Percentiles rank a stretch among this genome's conserved stretches.
These are phyloP conservation scores for Brasenia schreberi DNA, from an alignment of 164 flowering plant genomes.

Conservation along the genomic window DNA sequence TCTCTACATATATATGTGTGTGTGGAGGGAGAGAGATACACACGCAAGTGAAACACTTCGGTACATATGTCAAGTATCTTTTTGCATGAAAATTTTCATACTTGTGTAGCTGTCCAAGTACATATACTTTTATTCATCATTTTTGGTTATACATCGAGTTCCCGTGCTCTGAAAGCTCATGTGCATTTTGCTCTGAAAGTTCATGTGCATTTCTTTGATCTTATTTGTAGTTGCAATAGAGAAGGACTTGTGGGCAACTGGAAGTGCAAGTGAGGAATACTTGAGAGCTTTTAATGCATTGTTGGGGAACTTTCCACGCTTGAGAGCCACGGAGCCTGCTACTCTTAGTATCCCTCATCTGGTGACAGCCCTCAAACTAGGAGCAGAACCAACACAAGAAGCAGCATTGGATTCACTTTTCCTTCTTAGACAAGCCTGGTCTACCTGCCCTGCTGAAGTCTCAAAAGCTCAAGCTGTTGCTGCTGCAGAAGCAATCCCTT, in stretches of 20 bases:
- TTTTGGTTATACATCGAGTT: too few species aligned
- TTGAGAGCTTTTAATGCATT: slow-evolving; percentile 76
- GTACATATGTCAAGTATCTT: too few species aligned
- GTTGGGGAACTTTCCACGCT: slow-evolving; percentile 79
- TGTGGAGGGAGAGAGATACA: too few species aligned
- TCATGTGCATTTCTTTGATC: too few species aligned
- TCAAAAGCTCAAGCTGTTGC: slow-evolving; percentile 89
- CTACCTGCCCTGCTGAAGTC: slow-evolving; percentile 95
- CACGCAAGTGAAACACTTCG: too few species aligned
- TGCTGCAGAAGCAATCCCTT: slow-evolving; percentile 95
- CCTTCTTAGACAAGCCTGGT: slow-evolving; percentile 97
- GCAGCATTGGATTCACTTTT: slow-evolving; percentile 84
- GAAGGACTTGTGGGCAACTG: slow-evolving; percentile 89
- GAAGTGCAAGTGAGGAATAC: slow-evolving; percentile 83
- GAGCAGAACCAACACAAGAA: slow-evolving; percentile 90
- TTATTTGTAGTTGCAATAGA: slow-evolving; percentile 73
- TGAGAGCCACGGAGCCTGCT: slow-evolving; percentile 96
- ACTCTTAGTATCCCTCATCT: slow-evolving; percentile 92
- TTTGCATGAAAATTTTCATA: too few species aligned
- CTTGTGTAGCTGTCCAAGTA: too few species aligned
- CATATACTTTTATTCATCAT: too few species aligned
- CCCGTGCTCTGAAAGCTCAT: too few species aligned
- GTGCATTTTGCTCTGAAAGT: too few species aligned
- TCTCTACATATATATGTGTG: too few species aligned
- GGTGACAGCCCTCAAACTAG: slow-evolving; percentile 77